phyloP scores from a whole-genome alignment of 208 protist species.

The Trichomonas vaginalis region DNA sequence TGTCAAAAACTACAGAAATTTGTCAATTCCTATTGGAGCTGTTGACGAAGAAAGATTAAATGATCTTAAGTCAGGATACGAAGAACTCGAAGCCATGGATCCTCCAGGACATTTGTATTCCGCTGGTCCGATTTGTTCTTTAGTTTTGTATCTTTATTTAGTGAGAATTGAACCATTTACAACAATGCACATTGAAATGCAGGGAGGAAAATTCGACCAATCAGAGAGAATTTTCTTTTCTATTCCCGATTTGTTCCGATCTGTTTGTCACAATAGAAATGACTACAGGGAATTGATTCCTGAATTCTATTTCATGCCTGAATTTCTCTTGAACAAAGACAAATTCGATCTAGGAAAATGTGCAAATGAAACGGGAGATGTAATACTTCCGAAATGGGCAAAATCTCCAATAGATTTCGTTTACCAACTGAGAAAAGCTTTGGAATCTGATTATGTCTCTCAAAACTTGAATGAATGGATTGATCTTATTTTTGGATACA shows the following conservation, averaged over 20 bases:
- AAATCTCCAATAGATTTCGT: background rate
- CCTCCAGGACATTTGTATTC: background rate
- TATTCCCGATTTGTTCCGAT: background rate
- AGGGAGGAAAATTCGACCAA: background rate
- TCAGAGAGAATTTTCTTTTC: background rate
- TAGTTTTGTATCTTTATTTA: background rate
- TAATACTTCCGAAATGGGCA: background rate
- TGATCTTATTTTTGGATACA: conserved; percentile 2
- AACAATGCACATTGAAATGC: background rate
- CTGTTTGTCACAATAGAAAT: background rate
- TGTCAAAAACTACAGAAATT: background rate
- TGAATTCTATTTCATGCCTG: conserved; percentile 47
- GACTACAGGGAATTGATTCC: conserved; percentile 38
- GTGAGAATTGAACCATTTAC: background rate
- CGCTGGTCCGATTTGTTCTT: background rate
- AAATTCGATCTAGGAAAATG: conserved; percentile 33
- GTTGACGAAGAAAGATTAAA: background rate
- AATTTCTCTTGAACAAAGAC: conserved; percentile 40
- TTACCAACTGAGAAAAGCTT: background rate
- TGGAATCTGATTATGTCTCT: background rate
- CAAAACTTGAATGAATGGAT: background rate
- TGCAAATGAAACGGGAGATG: background rate
- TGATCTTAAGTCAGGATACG: background rate
- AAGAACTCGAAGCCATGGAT: background rate
- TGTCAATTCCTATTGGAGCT: background rate